phyloP scores from a whole-genome alignment of 2,329 filamentous ascomycete genomes.

The Cladophialophora carrionii region DNA sequence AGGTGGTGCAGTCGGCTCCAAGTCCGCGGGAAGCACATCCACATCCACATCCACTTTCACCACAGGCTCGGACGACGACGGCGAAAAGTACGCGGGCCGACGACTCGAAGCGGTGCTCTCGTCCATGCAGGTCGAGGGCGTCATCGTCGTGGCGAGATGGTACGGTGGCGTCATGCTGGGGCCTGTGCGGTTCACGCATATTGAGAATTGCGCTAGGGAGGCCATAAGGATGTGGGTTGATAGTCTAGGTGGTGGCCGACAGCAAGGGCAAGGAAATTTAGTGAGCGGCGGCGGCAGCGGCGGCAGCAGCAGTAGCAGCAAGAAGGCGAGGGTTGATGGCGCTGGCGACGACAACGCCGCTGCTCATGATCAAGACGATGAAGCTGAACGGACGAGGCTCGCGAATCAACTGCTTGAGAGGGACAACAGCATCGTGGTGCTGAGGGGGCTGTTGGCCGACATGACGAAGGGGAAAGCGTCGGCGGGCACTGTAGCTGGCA shows the following conservation, averaged over 20 bases:
- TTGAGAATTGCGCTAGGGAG: conserved; percentile 54
- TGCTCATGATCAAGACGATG: conserved; percentile 38
- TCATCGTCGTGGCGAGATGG: conserved; percentile 59
- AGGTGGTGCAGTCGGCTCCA: not conserved
- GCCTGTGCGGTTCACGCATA: conserved; percentile 57
- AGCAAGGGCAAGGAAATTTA: conserved; percentile 40
- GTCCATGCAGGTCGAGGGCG: conserved; percentile 50
- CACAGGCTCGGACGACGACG: conserved; percentile 57
- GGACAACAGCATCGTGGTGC: conserved; percentile 53
- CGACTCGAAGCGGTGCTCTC: conserved; percentile 53
- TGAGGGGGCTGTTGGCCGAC: conserved; percentile 52
- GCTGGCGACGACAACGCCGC: conserved; percentile 14
- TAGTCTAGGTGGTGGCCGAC: conserved; percentile 29
- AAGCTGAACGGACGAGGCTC: conserved; percentile 44
- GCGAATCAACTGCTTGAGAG: conserved; percentile 50
- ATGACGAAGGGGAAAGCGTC: conserved; percentile 41
- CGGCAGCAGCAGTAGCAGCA: too few relatives aligned
- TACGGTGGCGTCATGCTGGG: conserved; percentile 59
- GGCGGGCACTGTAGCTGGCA: not conserved
- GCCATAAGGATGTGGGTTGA: conserved; percentile 50
- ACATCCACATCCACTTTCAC: conserved; percentile 47
- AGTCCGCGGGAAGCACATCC: not conserved
- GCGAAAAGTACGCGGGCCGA: conserved; percentile 57
- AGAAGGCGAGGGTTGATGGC: conserved; percentile 34
- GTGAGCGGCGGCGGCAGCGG: too few relatives aligned